These are phyloP conservation scores for Boletus semigastroideus DNA, from an alignment of 1,284 basidiomycete genomes.

Conservation along the genomic window DNA sequence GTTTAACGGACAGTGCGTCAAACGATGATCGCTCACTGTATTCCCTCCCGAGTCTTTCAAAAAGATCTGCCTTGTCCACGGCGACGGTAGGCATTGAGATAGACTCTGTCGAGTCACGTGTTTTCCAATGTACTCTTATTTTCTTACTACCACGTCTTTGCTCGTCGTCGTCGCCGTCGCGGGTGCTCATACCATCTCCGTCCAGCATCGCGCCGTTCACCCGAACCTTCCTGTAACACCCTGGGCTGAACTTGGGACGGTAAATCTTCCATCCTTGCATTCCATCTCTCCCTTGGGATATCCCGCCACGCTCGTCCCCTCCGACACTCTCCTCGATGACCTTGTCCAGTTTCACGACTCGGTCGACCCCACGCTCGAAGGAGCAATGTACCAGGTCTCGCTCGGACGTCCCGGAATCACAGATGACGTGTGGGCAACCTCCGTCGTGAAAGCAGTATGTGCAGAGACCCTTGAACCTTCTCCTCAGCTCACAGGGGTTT, in stretches of 20 bases:
- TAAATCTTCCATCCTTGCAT: slow-evolving; percentile 31
- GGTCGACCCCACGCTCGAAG: slow-evolving; percentile 37
- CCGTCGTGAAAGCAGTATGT: slow-evolving; percentile 71
- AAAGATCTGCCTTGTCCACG: slow-evolving; percentile 95
- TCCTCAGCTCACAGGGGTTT: slow-evolving; percentile 8
- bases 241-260: slow-evolving; percentile 36
- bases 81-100: slow-evolving; percentile 86
- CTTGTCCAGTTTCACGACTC: slow-evolving; percentile 41
- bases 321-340: slow-evolving; percentile 44
- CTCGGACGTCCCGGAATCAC: slow-evolving; percentile 54
- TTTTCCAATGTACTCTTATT: slow-evolving; percentile 13
- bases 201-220: slow-evolving; percentile 42
- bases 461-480: slow-evolving; percentile 9
- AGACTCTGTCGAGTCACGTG: slow-evolving; percentile 2
- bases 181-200: slow-evolving; percentile 23
- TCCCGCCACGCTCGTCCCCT: slow-evolving; percentile 32
- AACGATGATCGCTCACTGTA: slow-evolving; percentile 60
- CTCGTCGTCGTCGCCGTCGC: slow-evolving; percentile 8
- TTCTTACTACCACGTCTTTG: slow-evolving; percentile 15
- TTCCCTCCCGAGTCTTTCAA: slow-evolving; percentile 78
- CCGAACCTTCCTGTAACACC: slow-evolving; percentile 36
- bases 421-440: slow-evolving; percentile 57
- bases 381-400: slow-evolving; percentile 72
- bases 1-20: background rate
- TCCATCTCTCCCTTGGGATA: slow-evolving; percentile 27